Evolutionary conservation across 2,329 filamentous ascomycete genomes (phyloP), one percentile per base, ranked within the genome.

Genomic region (Niveomyces coronatus): DNA sequence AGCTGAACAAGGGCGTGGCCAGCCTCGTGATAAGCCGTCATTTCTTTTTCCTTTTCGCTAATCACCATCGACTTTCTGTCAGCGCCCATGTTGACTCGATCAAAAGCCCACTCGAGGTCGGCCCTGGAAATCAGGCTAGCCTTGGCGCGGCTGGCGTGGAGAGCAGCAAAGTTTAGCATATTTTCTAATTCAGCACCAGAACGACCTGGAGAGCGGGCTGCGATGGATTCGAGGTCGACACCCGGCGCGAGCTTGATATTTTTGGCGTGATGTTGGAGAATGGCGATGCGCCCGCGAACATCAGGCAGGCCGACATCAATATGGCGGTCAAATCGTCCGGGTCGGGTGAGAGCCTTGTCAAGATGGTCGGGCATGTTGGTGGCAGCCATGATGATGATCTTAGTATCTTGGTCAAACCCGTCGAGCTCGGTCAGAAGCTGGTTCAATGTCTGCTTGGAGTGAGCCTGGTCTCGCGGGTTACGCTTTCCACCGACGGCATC

Each of bases 131-230:
- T 85, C 31, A 80, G 73, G 42, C 68, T 69, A 27, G 82, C 74
- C 62, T 88, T 91, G 48, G 84, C 74, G 57, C 91, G 86, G 53
- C 86, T 94, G n/a, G 91, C 91, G 53, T 83, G 85, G 30, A 98
- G 82, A 16, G 91, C 91, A 22, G 91, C 91, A 56, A 95, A 85
- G 61, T 98, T 98, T 54, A 94, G 83, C 50, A 98, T 77, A 56
- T 95, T 98, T 63, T 96, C 91, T 10, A 98, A 71, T 51, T 98
- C 91, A 15, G 91, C 91, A 48, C 91, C 91, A 34, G 89, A 96
- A 52, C 94, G 87, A 9, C 91, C 91, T 39, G 86, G 80, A 11
- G 88, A 94, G 44, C 85, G 85, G 44, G 84, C 79, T 24, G 91
- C 91, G 51, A 98, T 76, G 42, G 84, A 73, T 18, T 85, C 76